Evolutionary conservation across 2,329 filamentous ascomycete species (phyloP), one percentile per base, ranked within the genome.

Genomic region (Penicillium sp.): DNA sequence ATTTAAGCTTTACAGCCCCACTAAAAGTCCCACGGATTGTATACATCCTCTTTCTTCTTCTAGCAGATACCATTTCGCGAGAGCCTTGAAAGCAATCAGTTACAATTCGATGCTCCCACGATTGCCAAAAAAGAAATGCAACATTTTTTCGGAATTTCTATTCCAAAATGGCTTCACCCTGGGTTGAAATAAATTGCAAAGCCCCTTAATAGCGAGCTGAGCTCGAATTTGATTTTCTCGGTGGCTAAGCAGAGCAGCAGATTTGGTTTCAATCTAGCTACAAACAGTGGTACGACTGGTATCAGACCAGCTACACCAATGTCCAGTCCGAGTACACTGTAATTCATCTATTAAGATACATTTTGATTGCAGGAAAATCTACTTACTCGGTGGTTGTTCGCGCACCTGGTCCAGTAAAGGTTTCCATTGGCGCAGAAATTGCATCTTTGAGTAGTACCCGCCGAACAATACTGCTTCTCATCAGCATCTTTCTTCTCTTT

Each of bases 1-100:
- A 49, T 49, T 11, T 49, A 49, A 49, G 38, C 36, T 49, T 32
- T 31, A 22, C 22, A 14, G 36, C 47, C 36, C 47, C 36, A 43
- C n/a, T 27, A 43, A 34, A 13, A 34, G 8, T 34, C 10, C 31
- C 31, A 34, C 10, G 7, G 8, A 27, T 27, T 5, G 24, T 27
- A 27, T 1, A 27, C 24, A 18, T 18, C 18, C 18, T 18, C 18
- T 18, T 18, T 18, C 18, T 18, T 18, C 18, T 18, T 18, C 18
- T 18, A 2, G 18, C 18, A 18, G 18, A 18, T 18, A 2, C 18
- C 18, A 18, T 18, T 18, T 18, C 18, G 18, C 18, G 18, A 18
- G 18, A 18, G 18, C 18, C 18, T 8, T 27, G 24, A 2, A 8
- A 27, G 5, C 5, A 27, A 27, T 27, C 24, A 27, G 1, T 27